A percentile compares a stretch with the other conserved stretches of the same genome.
Evolutionary conservation across 2,329 filamentous ascomycete species (phyloP).

Genomic region (Claviceps pazoutovae): DNA sequence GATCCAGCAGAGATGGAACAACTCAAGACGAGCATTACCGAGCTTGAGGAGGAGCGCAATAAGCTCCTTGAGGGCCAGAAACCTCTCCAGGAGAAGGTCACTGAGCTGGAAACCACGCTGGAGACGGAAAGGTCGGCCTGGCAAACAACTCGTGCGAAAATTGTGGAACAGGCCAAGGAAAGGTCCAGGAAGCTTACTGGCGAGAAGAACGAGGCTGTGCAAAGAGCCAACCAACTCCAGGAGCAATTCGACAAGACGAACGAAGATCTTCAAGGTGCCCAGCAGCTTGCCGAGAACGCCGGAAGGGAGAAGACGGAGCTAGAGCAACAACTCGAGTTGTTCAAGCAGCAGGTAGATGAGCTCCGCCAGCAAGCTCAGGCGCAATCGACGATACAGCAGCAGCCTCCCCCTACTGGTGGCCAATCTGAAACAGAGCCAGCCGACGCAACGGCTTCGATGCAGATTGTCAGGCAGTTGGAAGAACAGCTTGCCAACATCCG

Average conservation of each 20-base stretch:
- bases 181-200: slow-evolving; percentile 38
- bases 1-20: slow-evolving; percentile 88
- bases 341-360: slow-evolving; percentile 27
- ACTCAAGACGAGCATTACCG: slow-evolving; percentile 63
- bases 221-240: slow-evolving; percentile 38
- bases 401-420: background rate
- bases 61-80: slow-evolving; percentile 34
- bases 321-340: slow-evolving; percentile 29
- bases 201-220: slow-evolving; percentile 38
- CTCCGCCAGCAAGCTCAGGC: slow-evolving; percentile 21
- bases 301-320: slow-evolving; percentile 21
- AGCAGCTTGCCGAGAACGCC: slow-evolving; percentile 20
- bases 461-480: slow-evolving; percentile 36
- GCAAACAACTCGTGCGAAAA: slow-evolving; percentile 35
- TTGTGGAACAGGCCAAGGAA: slow-evolving; percentile 51
- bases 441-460: slow-evolving; percentile 24
- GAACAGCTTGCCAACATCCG: slow-evolving; percentile 33
- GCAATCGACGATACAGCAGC: slow-evolving; percentile 1
- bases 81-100: slow-evolving; percentile 38
- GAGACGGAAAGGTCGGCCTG: slow-evolving; percentile 42
- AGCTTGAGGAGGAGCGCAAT: slow-evolving; percentile 52
- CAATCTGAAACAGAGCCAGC: slow-evolving; percentile 10
- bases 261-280: slow-evolving; percentile 40
- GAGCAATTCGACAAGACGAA: slow-evolving; percentile 32
- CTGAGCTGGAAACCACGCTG: slow-evolving; percentile 35